A percentile compares a stretch with the other conserved stretches of the same genome.
Evolutionary conservation across 1,284 basidiomycete genomes (phyloP).

Genomic region (Peniophora sp.): DNA sequence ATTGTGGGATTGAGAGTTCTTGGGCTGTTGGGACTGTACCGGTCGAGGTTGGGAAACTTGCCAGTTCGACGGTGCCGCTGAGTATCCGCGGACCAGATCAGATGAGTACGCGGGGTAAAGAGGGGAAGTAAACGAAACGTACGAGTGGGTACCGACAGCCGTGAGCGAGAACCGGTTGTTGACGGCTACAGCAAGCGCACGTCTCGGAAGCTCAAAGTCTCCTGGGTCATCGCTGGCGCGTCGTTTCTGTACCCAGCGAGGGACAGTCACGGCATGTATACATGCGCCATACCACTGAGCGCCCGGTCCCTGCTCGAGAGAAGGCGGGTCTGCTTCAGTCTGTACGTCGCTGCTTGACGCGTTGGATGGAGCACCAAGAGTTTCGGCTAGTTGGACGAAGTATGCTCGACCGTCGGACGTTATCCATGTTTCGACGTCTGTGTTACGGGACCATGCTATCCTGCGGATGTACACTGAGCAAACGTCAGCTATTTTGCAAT

Average conservation of each 20-base stretch:
- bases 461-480: constrained; percentile 50
- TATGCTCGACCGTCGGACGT: constrained; percentile 77
- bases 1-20: constrained; percentile 46
- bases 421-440: constrained; percentile 70
- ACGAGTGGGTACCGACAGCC: constrained; percentile 76
- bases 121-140: constrained; percentile 15
- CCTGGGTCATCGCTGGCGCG: constrained; percentile 33
- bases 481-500: background rate
- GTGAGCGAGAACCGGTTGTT: constrained; percentile 83
- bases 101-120: background rate
- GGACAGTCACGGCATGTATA: constrained; percentile 59
- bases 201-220: constrained; percentile 55
- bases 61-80: constrained; percentile 57
- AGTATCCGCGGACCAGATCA: background rate
- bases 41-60: constrained; percentile 57
- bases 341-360: constrained; percentile 7
- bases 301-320: background rate
- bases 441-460: constrained; percentile 47
- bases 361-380: constrained; percentile 9
- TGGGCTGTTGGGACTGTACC: constrained; percentile 45
- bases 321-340: background rate
- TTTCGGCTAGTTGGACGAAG: constrained; percentile 56
- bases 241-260: constrained; percentile 70
- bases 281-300: constrained; percentile 56
- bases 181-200: constrained; percentile 59